These are phyloP conservation scores for Posidonia australis DNA, from an alignment of 106 monocot genomes.

Conservation along the genomic window DNA sequence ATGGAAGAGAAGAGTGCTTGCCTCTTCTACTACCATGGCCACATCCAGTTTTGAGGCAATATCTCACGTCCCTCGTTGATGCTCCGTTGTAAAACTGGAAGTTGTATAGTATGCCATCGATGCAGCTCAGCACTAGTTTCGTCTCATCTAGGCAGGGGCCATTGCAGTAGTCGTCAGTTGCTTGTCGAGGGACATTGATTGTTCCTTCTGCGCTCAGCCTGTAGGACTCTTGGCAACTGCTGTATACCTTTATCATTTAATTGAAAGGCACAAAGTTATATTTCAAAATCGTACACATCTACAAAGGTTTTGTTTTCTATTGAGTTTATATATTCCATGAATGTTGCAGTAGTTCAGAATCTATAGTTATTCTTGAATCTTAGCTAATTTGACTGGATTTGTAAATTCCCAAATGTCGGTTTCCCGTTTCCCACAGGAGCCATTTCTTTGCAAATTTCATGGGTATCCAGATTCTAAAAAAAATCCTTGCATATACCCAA, in stretches of 20 bases:
- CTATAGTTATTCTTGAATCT: too few species aligned
- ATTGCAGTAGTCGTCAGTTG: conserved; percentile 50
- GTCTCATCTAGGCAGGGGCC: conserved; percentile 81
- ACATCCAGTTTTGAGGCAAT: conserved; percentile 45
- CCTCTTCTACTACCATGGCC: conserved; percentile 39
- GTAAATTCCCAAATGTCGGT: too few species aligned
- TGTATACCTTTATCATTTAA: conserved; percentile 34
- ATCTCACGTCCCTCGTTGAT: conserved; percentile 30
- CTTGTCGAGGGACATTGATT: conserved; percentile 35
- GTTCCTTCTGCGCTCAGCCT: conserved; percentile 40
- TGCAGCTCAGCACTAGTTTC: conserved; percentile 60
- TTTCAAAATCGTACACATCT: too few species aligned
- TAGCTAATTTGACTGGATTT: too few species aligned
- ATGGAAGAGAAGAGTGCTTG: conserved; percentile 5
- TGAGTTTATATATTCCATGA: too few species aligned
- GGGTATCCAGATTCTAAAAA: too few species aligned
- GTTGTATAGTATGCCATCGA: conserved; percentile 39
- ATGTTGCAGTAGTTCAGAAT: too few species aligned
- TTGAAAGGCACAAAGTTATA: background rate
- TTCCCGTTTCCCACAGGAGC: too few species aligned
- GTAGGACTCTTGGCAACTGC: conserved; percentile 48
- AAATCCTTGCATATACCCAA: too few species aligned
- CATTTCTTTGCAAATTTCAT: too few species aligned
- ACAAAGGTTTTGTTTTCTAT: too few species aligned
- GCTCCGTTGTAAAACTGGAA: conserved; percentile 86